A percentile compares a stretch with the other conserved stretches of the same genome.
Conservation (phyloP, 1,284 basidiomycete species). For the Heterobasidion parviporum region DNA sequence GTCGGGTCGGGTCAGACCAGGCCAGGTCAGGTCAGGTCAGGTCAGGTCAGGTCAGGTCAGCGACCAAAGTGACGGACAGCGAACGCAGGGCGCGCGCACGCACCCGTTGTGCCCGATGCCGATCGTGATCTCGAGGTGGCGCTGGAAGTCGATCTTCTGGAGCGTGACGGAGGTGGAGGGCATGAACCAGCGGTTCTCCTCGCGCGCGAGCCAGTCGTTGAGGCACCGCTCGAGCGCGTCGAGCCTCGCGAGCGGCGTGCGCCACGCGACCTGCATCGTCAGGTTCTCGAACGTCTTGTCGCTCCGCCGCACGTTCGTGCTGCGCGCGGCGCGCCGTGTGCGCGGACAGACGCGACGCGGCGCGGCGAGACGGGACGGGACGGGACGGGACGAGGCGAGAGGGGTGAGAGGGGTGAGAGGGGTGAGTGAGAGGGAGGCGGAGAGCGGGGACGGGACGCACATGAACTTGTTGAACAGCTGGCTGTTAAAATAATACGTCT, state of each 20-base stretch:
- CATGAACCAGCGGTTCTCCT: slow-evolving; percentile 70
- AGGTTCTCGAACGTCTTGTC: slow-evolving; percentile 62
- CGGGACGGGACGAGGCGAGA: no score
- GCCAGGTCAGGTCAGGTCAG: background rate
- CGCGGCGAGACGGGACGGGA: background rate
- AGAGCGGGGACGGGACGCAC: slow-evolving; percentile 26
- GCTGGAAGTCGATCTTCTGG: slow-evolving; percentile 55
- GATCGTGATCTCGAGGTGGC: slow-evolving; percentile 58
- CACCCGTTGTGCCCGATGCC: slow-evolving; percentile 64
- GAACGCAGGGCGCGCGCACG: slow-evolving; percentile 13
- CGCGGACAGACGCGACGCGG: slow-evolving; percentile 19
- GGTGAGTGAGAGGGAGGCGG: no score
- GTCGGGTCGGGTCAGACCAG: background rate
- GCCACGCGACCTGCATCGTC: slow-evolving; percentile 67
- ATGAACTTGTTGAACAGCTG: slow-evolving; percentile 67
- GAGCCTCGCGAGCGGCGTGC: slow-evolving; percentile 60
- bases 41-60: background rate
- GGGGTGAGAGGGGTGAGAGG: no score
- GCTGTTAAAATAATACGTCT: slow-evolving; percentile 74
- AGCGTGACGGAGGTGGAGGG: slow-evolving; percentile 54
- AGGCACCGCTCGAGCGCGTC: slow-evolving; percentile 56
- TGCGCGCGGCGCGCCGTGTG: slow-evolving; percentile 21
- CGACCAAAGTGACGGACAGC: background rate
- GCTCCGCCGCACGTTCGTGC: slow-evolving; percentile 64
- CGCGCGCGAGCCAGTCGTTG: slow-evolving; percentile 66